A percentile compares a stretch with the other conserved stretches of the same genome.
These are phyloP conservation scores for Cercospora berteroae DNA, from an alignment of 2,329 filamentous ascomycete genomes.

Conservation along the genomic window DNA sequence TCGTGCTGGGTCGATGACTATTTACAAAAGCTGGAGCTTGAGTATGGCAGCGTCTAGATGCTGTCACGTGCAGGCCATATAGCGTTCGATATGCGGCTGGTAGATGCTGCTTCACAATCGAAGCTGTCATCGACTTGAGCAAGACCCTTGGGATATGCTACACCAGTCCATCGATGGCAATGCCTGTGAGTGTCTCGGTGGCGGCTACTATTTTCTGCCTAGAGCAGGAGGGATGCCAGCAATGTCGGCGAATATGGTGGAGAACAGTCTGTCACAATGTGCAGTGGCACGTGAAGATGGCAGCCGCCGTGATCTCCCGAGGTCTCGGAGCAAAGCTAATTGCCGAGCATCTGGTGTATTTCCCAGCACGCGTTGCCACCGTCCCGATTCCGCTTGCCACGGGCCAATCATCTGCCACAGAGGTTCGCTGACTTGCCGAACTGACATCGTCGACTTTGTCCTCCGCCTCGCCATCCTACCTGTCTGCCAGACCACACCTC, in stretches of 20 bases:
- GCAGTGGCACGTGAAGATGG: background rate
- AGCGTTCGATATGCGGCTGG: slow-evolving; percentile 8
- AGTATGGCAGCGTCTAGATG: background rate
- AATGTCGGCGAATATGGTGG: background rate
- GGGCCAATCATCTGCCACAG: slow-evolving; percentile 2
- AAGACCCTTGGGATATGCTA: background rate
- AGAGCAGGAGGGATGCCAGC: background rate
- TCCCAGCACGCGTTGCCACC: slow-evolving; percentile 6
- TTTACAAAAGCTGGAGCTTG: background rate
- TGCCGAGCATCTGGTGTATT: slow-evolving; percentile 3
- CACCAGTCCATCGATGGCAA: background rate
- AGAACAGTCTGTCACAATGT: background rate
- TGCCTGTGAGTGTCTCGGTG: background rate
- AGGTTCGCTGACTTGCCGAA: background rate
- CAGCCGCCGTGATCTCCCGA: slow-evolving; percentile 2
- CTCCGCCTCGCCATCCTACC: slow-evolving; percentile 9
- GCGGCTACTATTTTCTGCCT: background rate
- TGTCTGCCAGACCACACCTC: slow-evolving; percentile 16
- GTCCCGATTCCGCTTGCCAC: background rate
- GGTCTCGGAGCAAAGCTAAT: slow-evolving; percentile 1
- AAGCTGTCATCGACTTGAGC: slow-evolving; percentile 3
- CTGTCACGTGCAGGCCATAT: slow-evolving; percentile 3
- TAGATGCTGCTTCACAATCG: slow-evolving; percentile 10
- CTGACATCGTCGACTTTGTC: slow-evolving; percentile 19
- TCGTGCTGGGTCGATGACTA: background rate